Percentiles rank a stretch among this genome's conserved stretches.
Conservation (phyloP, 106 monocot species). For the Dendrobium huoshanense region DNA sequence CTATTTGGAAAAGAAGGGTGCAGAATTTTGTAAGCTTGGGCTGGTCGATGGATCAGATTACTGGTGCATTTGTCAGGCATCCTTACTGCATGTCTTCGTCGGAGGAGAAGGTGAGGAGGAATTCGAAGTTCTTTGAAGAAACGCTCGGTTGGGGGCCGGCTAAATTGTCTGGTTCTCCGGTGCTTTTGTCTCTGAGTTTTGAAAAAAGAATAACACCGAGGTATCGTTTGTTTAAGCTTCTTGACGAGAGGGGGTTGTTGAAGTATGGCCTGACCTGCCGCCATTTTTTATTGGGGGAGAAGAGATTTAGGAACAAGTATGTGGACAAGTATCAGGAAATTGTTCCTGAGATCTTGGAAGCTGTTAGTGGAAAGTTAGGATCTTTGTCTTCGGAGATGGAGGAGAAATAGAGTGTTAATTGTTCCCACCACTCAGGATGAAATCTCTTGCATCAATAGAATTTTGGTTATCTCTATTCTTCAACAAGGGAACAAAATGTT, state of each 20-base stretch:
- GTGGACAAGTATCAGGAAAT: constrained; percentile 15
- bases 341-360: constrained; percentile 21
- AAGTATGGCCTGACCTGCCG: neutral
- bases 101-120: constrained; percentile 19
- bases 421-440: too few relatives aligned
- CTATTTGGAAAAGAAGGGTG: constrained; percentile 17
- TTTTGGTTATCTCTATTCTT: too few relatives aligned
- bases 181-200: constrained; percentile 19
- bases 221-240: constrained; percentile 10
- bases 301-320: constrained; percentile 14
- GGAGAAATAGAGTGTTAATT: neutral
- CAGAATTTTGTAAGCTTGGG: constrained; percentile 21
- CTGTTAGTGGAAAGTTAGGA: neutral
- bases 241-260: constrained; percentile 11
- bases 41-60: constrained; percentile 27
- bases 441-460: too few relatives aligned
- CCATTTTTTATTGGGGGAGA: constrained; percentile 12
- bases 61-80: constrained; percentile 17
- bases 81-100: constrained; percentile 15
- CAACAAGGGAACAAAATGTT: too few relatives aligned
- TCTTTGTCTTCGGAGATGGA: neutral
- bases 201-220: constrained; percentile 33
- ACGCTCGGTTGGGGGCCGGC: constrained; percentile 14
- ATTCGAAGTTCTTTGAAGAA: constrained; percentile 16
- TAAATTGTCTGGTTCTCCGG: constrained; percentile 1